Base-by-base conservation (phyloP, 2,329 filamentous ascomycete species). In the Neofusicoccum umdonicola region DNA sequence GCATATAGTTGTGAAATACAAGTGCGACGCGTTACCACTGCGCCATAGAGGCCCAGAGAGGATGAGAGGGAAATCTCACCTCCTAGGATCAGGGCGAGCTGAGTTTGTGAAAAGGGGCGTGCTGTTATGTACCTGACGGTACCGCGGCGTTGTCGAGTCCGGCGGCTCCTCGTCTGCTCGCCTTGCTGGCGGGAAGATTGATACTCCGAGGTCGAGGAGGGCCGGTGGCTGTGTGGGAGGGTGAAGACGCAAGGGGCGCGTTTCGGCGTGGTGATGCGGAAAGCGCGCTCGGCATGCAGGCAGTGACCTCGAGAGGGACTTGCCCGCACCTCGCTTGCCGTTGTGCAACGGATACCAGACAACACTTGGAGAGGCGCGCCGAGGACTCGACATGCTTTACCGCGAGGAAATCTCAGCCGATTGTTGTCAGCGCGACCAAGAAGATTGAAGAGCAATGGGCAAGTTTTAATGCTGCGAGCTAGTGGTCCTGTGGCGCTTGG, bases 21-120 rank as follows among this genome's bases (percentile, higher is more conserved):
- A 63, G 60, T 63, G 60, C 60, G 60, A 63, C 60, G 60, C 60
- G 60, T 63, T 63, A 63, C 60, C 60, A 51, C 60, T 63, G 60
- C 60, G 60, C 60, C 60, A 63, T 58, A 58, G 54, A 58, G 54
- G 54, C 54, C 54, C 27, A 39, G 13, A 39, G 54, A 58, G 54
- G 17, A 13, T 41, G 5, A 31, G 13, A 34, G 3, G 9, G 39
- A 58, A 4, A 22, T 58, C 39, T 31, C 39, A 35, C 27, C 39
- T 58, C 54, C 54, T 31, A 41, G 54, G 54, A 58, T 58, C 54
- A 58, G 39, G 54, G 54, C 54, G 54, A 58, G 54, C 39, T 58
- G 54, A 31, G 13, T 11, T 58, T 34, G 6, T 19, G 7, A 3
- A 27, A 4, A 17, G 15, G 34, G 6, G 2, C 4, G 5, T 13